Evolutionary conservation across 345 rosid genomes (phyloP).

Genomic region (Boechera divaricarpa): DNA sequence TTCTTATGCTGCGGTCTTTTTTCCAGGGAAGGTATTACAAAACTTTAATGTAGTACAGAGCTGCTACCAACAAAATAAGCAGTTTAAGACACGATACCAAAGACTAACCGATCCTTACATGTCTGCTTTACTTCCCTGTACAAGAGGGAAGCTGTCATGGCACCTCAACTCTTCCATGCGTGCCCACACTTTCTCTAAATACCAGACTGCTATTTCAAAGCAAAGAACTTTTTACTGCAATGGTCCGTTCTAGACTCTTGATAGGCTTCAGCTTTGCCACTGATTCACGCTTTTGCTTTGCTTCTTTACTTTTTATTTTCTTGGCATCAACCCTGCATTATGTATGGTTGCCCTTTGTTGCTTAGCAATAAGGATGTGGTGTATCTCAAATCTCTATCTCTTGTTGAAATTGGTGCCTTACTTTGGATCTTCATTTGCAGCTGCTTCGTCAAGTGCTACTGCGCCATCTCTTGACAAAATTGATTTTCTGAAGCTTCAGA

Average conservation of each 20-base stretch:
- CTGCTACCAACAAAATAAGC: slow-evolving; percentile 68
- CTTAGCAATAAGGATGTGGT: slow-evolving; percentile 10
- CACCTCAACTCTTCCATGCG: slow-evolving; percentile 76
- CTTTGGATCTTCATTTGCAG: slow-evolving; percentile 53
- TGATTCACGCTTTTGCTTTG: slow-evolving; percentile 41
- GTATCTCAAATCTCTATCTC: not conserved
- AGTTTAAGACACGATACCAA: slow-evolving; percentile 62
- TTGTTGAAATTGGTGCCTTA: slow-evolving; percentile 14
- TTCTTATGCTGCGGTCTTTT: slow-evolving; percentile 52
- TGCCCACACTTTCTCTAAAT: slow-evolving; percentile 52
- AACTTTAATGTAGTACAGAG: slow-evolving; percentile 72
- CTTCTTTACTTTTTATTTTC: slow-evolving; percentile 13
- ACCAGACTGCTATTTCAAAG: slow-evolving; percentile 68
- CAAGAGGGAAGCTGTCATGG: slow-evolving; percentile 83
- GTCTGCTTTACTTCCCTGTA: slow-evolving; percentile 66
- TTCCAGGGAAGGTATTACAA: slow-evolving; percentile 77
- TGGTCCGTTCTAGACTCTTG: slow-evolving; percentile 92
- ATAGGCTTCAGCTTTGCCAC: slow-evolving; percentile 26
- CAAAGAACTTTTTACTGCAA: slow-evolving; percentile 70
- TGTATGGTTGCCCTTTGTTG: slow-evolving; percentile 7
- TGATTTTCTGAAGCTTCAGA: slow-evolving; percentile 90
- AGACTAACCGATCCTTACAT: slow-evolving; percentile 62
- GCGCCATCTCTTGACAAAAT: slow-evolving; percentile 62
- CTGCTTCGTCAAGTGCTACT: slow-evolving; percentile 62
- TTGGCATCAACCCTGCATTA: slow-evolving; percentile 7